A percentile compares a stretch with the other conserved stretches of the same genome.
Evolutionary conservation across 495 filamentous ascomycete genomes (phyloP).

Genomic region (Hypoxylon perforatum): DNA sequence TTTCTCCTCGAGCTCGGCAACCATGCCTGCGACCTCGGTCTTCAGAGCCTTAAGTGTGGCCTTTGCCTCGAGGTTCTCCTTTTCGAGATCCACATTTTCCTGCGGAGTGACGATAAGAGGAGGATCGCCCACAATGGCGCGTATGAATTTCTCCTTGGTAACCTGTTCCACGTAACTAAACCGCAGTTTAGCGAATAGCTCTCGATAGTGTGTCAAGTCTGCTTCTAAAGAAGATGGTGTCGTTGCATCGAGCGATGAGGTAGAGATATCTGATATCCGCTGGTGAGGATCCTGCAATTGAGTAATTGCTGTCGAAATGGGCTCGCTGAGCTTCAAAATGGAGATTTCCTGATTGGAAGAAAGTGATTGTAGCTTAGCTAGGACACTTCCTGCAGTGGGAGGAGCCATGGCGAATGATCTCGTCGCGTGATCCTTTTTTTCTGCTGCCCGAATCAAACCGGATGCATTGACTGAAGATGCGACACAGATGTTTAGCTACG

Average conservation of each 20-base stretch:
- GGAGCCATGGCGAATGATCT: conserved; percentile 22
- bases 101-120: conserved; percentile 82
- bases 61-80: conserved; percentile 75
- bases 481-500: background rate
- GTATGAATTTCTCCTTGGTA: conserved; percentile 83
- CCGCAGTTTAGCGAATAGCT: conserved; percentile 94
- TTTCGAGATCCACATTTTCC: conserved; percentile 86
- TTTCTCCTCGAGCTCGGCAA: conserved; percentile 75
- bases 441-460: background rate
- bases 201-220: conserved; percentile 90
- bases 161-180: conserved; percentile 92
- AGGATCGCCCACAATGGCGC: conserved; percentile 83
- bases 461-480: background rate
- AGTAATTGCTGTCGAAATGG: conserved; percentile 65
- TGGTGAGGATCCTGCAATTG: conserved; percentile 50
- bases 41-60: conserved; percentile 81
- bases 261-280: conserved; percentile 77
- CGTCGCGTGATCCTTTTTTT: conserved; percentile 7
- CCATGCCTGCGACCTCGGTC: conserved; percentile 77
- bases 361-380: conserved; percentile 54
- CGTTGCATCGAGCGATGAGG: conserved; percentile 69
- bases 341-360: conserved; percentile 68
- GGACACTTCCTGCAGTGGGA: conserved; percentile 46
- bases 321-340: conserved; percentile 80
- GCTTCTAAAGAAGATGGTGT: conserved; percentile 82